phyloP scores from a whole-genome alignment of 1,284 basidiomycete species.

The Anthracocystis panici-leucophaei region DNA sequence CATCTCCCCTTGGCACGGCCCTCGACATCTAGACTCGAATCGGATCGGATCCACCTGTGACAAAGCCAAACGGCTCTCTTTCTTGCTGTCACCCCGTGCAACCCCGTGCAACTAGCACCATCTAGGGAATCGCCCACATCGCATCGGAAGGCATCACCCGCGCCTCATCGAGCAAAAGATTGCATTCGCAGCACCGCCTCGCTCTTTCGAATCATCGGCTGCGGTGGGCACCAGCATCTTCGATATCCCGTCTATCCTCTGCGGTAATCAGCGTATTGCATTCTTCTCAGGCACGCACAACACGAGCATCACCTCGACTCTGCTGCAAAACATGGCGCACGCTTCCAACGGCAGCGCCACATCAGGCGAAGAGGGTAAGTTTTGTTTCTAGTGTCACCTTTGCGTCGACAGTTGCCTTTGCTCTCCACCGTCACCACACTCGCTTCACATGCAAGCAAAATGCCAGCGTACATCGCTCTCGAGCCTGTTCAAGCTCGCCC shows the following conservation, averaged over 20 bases:
- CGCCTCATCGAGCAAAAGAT: no score
- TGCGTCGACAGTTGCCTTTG: neutral
- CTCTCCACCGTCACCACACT: neutral
- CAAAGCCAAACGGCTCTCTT: no score
- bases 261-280: neutral
- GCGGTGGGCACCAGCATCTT: neutral
- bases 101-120: no score
- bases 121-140: no score
- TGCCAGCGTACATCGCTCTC: neutral
- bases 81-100: no score
- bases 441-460: neutral
- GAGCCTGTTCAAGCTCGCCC: neutral
- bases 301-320: neutral
- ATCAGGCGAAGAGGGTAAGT: constrained; percentile 36
- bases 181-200: neutral
- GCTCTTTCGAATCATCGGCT: neutral
- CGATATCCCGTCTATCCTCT: constrained; percentile 5
- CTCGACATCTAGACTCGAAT: constrained; percentile 3
- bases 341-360: constrained; percentile 24
- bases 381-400: neutral
- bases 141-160: no score
- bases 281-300: neutral
- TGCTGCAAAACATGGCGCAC: constrained; percentile 16
- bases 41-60: neutral
- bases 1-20: neutral